Evolutionary conservation across 257 asterid species (phyloP).

Genomic region (Solanum etuberosum): DNA sequence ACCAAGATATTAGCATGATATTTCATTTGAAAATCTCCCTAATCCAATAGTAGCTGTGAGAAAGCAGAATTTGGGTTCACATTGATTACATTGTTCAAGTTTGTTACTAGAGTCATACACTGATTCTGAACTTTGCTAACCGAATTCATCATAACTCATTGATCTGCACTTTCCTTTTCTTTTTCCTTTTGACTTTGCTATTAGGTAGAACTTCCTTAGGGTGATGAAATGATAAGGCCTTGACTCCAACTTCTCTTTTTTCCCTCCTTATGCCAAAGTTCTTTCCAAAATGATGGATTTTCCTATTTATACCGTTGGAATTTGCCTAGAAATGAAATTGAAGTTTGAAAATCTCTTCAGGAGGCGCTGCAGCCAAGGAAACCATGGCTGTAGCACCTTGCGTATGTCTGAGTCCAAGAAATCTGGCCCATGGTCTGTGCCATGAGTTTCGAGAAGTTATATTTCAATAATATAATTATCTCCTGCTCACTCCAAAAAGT

Average conservation of each 20-base stretch:
- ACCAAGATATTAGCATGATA: background rate
- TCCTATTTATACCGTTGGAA: background rate
- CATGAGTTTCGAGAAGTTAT: background rate
- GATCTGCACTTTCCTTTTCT: background rate
- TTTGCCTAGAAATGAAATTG: background rate
- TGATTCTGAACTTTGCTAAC: background rate
- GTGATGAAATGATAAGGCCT: background rate
- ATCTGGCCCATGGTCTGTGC: background rate
- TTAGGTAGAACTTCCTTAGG: background rate
- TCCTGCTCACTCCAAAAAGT: background rate
- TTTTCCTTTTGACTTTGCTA: background rate
- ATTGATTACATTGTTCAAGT: background rate
- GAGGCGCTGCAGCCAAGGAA: background rate
- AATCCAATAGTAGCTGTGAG: background rate
- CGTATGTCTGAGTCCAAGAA: background rate
- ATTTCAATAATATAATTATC: background rate
- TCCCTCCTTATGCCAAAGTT: background rate
- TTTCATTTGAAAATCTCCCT: background rate
- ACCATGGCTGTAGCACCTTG: background rate
- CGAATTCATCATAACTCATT: background rate
- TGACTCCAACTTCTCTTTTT: background rate
- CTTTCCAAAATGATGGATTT: background rate
- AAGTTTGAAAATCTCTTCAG: background rate
- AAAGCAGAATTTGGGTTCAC: background rate
- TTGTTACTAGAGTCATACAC: background rate